Evolutionary conservation across 352 stramenopile genomes (phyloP), one percentile per base, ranked within the genome.

Genomic region (Phytophthora sojae): DNA sequence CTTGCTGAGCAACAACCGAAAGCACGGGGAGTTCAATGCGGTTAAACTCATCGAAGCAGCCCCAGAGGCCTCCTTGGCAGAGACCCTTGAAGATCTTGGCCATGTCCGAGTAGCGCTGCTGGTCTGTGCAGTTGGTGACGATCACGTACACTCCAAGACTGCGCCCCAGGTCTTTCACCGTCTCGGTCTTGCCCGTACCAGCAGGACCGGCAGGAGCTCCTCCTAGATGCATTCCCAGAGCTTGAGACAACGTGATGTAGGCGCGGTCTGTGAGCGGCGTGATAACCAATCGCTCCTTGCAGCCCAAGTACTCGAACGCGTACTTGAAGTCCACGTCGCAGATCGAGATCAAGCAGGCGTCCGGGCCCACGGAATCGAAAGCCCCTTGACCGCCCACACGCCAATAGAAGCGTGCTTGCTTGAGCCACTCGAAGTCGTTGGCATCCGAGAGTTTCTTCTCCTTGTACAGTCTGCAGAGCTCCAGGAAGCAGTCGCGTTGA

Each of bases 301-400:
- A 96, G n/a, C 94, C 94, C 51, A 98, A 85, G 62, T 98, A 98
- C 80, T 98, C 94, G 67, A 98, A 98, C 35, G 89, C 87, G 68
- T 98, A 98, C 23, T 93, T 89, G 61, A 98, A 94, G n/a, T 87
- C 80, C 30, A 96, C 89, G 59, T 98, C 93, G 56, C 85, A 93
- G 71, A 99, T 98, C 17, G 91, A 96, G 63, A 99, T 98, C 23
- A 99, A 79, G 57, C 94, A 98, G 14, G 94, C 86, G 54, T 97
- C 97, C 25, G 97, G 82, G 17, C 89, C 91, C 23, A 94, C 93
- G 21, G 89, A 79, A 63, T 98, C 95, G 67, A 97, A 93, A 7
- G 81, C 81, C 32, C 83, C 86, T 61, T 82, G 67, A 25, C 55
- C 39, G 4, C 71, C 64, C 14, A 73, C 49, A 39, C 78, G 76